Percentiles rank a stretch among this genome's conserved stretches.
phyloP scores from a whole-genome alignment of 208 protist genomes.

The Angomonas deanei region DNA sequence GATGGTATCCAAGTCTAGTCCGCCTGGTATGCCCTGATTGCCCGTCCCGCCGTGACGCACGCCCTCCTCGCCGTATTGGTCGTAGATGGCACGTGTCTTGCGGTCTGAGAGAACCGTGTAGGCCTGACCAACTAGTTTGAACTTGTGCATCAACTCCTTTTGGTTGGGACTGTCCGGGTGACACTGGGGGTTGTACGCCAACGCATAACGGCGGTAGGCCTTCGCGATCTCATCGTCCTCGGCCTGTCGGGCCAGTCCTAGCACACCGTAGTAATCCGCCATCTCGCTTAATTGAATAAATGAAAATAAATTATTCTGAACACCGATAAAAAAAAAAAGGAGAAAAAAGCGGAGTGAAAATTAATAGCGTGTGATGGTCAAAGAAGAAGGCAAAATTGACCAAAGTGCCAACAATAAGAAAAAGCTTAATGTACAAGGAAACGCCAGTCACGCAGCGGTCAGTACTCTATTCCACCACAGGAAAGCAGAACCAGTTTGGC shows the following conservation, averaged over 20 bases:
- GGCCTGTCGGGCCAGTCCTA: conserved; percentile 75
- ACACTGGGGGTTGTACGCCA: conserved; percentile 87
- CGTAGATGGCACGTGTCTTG: conserved; percentile 85
- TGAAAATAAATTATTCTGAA: not conserved
- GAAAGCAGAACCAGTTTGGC: not conserved
- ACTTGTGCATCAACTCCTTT: conserved; percentile 59
- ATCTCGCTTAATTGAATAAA: conserved; percentile 18
- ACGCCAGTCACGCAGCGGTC: not conserved
- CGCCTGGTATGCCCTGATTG: conserved; percentile 64
- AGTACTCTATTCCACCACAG: not conserved
- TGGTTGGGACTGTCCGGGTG: conserved; percentile 59
- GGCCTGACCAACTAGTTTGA: conserved; percentile 75
- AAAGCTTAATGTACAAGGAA: not conserved
- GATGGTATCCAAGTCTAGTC: conserved; percentile 67
- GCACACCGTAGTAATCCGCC: conserved; percentile 83
- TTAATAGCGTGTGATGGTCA: no score
- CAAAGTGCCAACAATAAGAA: not conserved
- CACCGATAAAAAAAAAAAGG: not conserved
- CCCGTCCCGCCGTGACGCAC: conserved; percentile 87
- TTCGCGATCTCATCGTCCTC: conserved; percentile 84
- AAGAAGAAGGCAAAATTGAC: not conserved
- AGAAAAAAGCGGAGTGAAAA: not conserved
- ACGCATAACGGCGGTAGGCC: conserved; percentile 79
- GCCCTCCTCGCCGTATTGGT: conserved; percentile 88
- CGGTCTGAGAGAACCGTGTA: conserved; percentile 87